Evolutionary conservation across 768 basidiomycete species (phyloP), one percentile per base, ranked within the genome.

Genomic region (Melanogaster broomeanus): DNA sequence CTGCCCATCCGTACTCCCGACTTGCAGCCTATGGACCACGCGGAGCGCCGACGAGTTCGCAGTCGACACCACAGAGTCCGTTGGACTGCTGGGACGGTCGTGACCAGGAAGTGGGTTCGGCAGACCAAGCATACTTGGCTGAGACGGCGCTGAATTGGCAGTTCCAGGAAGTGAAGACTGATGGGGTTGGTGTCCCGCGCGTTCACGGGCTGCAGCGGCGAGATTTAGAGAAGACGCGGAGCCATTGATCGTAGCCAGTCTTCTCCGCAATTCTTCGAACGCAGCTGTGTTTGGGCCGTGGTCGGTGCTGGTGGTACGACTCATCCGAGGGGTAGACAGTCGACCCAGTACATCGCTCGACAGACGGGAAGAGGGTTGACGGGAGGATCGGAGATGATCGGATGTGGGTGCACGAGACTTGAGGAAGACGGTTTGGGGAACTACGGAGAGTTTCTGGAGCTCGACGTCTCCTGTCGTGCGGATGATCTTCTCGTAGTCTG

Each of bases 341-440:
- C 79, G 77, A 16, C 74, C 67, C 24, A 71, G 56, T 1, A 72
- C 42, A n/a, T 75, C 62, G 7, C 73, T 72, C 41, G 74, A 69
- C 50, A 76, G 74, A 28, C 79, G 74, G 6, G 70, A 67, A 3
- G 60, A 67, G 4, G 65, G 52, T 3, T 73, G 49, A 21, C 78
- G 80, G 25, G 78, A 74, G 13, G 72, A 63, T 38, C 59, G 61
- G 9, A 69, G 50, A 11, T 68, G 48, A 6, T 85, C 82, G 6
- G 72, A 64, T 21, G 69, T 63, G 18, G 66, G 42, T 18, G 55
- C 55, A 24, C 79, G 72, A n/a, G 80, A 63, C 60, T 81, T 90
- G 58, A 97, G 73, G 69, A 98, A 97, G 18, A 97, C 85, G 0
- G 93, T 97, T 52, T 91, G 92, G 12, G 93, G 93, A 0, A 94